Conservation (phyloP, 306 rosid genomes). For the Vigna mungo region DNA sequence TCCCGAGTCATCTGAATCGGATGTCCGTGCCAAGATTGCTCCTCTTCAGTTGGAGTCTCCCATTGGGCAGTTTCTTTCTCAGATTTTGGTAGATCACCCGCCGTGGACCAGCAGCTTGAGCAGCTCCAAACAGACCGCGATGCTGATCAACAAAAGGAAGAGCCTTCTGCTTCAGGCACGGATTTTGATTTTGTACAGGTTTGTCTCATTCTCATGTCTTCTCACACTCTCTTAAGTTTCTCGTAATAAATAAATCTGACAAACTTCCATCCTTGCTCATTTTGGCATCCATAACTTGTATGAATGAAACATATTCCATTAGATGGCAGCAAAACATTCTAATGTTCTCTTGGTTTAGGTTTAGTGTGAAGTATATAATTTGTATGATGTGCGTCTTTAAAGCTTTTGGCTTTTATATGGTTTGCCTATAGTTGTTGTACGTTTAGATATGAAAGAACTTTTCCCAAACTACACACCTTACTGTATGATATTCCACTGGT, state of each 20-base stretch:
- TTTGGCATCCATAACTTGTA: neutral
- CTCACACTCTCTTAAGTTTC: neutral
- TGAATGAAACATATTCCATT: neutral
- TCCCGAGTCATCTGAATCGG: slow-evolving; percentile 52
- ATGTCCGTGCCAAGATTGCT: slow-evolving; percentile 56
- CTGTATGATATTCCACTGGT: too few relatives aligned
- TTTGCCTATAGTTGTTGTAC: neutral
- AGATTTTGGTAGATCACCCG: slow-evolving; percentile 82
- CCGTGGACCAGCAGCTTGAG: slow-evolving; percentile 90
- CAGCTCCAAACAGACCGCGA: slow-evolving; percentile 92
- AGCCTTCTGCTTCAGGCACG: slow-evolving; percentile 68
- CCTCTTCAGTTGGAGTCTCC: slow-evolving; percentile 95
- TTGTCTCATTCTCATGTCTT: neutral
- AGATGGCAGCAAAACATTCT: neutral
- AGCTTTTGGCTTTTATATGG: neutral
- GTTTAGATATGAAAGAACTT: neutral
- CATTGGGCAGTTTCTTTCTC: slow-evolving; percentile 84
- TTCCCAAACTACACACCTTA: neutral
- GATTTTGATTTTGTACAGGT: slow-evolving; percentile 87
- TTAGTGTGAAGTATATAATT: neutral
- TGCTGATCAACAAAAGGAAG: slow-evolving; percentile 64
- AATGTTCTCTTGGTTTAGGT: neutral
- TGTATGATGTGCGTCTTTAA: neutral
- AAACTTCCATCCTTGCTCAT: neutral
- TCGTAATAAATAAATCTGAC: neutral